phyloP scores from a whole-genome alignment of 2,329 filamentous ascomycete genomes.

The Diaporthe australafricana region DNA sequence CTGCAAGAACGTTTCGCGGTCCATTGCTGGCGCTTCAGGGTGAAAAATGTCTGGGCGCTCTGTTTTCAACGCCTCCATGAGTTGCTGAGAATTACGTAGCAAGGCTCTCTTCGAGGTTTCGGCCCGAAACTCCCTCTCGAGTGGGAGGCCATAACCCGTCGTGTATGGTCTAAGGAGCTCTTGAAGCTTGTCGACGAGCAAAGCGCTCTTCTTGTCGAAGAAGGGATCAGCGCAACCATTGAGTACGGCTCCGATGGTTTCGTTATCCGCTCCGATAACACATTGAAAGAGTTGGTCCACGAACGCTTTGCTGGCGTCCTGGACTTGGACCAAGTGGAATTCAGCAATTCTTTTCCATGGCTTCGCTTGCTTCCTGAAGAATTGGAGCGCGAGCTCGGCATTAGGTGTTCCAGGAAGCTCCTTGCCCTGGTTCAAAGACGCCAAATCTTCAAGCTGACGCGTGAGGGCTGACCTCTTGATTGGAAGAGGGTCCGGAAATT shows the following conservation, averaged over 20 bases:
- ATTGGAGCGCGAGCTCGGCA: neutral
- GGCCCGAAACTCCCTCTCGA: neutral
- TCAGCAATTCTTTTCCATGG: neutral
- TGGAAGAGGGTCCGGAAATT: neutral
- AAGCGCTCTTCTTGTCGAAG: neutral
- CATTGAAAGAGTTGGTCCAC: neutral
- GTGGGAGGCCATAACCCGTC: neutral
- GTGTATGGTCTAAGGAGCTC: neutral
- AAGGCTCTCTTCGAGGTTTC: neutral
- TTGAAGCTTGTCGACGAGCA: neutral
- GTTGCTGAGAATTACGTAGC: neutral
- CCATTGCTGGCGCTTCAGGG: neutral
- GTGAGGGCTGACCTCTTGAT: neutral
- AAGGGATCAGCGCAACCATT: neutral
- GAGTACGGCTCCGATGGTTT: neutral
- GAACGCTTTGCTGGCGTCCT: neutral
- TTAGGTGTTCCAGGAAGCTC: constrained; percentile 12
- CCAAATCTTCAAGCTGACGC: neutral
- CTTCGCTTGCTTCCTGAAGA: neutral
- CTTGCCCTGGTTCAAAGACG: neutral
- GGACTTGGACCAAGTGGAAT: neutral
- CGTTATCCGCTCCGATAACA: neutral
- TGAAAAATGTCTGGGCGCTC: neutral
- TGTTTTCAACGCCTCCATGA: neutral
- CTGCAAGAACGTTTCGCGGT: neutral